These are phyloP conservation scores for Dothideomycetes sp. DNA, from an alignment of 2,329 filamentous ascomycete genomes.

Conservation along the genomic window DNA sequence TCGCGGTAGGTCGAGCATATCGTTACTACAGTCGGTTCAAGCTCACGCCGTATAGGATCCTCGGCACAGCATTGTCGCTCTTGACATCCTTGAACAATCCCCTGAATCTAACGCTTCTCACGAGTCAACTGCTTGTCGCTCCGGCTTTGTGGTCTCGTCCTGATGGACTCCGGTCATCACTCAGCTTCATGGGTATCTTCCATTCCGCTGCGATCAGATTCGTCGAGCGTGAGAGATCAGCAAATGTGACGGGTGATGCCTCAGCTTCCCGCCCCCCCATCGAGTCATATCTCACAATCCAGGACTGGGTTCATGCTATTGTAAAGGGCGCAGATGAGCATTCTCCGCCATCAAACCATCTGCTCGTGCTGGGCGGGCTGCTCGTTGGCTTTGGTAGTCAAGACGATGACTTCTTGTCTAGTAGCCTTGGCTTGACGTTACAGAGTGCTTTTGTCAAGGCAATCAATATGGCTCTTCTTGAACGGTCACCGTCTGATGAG, in stretches of 20 bases:
- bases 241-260: constrained; percentile 17
- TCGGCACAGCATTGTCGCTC: constrained; percentile 56
- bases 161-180: constrained; percentile 50
- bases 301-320: constrained; percentile 49
- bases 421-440: constrained; percentile 52
- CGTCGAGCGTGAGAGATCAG: constrained; percentile 34
- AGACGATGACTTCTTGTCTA: constrained; percentile 52
- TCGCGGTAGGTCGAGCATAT: constrained; percentile 34
- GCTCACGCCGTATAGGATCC: constrained; percentile 28
- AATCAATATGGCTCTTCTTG: constrained; percentile 60
- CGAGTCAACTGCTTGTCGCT: constrained; percentile 59
- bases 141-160: constrained; percentile 59
- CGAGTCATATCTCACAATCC: constrained; percentile 25
- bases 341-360: constrained; percentile 67
- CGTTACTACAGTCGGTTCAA: not conserved
- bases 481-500: constrained; percentile 42
- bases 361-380: constrained; percentile 68
- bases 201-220: constrained; percentile 53
- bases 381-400: constrained; percentile 63
- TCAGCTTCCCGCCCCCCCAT: constrained; percentile 14
- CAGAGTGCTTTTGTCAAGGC: constrained; percentile 65
- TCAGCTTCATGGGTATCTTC: constrained; percentile 60
- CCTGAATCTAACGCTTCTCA: constrained; percentile 61
- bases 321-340: constrained; percentile 49
- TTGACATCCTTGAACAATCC: constrained; percentile 62